Percentiles rank a stretch among this genome's conserved stretches.
Conservation (phyloP, 257 asterid species). For the Coffea eugenioides region DNA sequence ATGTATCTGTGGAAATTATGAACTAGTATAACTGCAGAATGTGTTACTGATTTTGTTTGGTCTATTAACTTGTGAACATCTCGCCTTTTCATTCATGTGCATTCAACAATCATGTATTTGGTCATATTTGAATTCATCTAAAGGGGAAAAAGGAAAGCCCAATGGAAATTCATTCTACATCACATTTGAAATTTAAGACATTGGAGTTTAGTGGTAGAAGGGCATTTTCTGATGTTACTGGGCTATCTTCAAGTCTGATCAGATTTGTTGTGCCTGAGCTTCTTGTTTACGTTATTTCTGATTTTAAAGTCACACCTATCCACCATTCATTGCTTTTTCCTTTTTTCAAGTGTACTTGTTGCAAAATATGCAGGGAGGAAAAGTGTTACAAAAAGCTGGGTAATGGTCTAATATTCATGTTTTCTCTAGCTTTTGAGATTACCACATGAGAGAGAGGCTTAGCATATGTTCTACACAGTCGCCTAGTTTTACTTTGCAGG, state of each 20-base stretch:
- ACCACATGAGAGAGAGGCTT: background rate
- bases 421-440: background rate
- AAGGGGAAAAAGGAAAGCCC: background rate
- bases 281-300: background rate
- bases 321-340: background rate
- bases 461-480: background rate
- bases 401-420: background rate
- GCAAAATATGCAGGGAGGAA: background rate
- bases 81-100: background rate
- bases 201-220: background rate
- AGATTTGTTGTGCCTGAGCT: too few relatives aligned
- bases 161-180: background rate
- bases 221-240: background rate
- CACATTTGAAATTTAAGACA: constrained; percentile 4
- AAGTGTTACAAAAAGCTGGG: background rate
- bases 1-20: background rate
- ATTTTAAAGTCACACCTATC: background rate
- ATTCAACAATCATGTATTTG: background rate
- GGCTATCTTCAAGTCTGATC: background rate
- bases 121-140: background rate
- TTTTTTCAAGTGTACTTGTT: background rate
- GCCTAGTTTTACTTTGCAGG: constrained; percentile 4
- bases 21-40: background rate
- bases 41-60: background rate
- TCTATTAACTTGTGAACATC: background rate